Conservation (phyloP, 805 yeast genomes). For the Myxozyma monticola region DNA sequence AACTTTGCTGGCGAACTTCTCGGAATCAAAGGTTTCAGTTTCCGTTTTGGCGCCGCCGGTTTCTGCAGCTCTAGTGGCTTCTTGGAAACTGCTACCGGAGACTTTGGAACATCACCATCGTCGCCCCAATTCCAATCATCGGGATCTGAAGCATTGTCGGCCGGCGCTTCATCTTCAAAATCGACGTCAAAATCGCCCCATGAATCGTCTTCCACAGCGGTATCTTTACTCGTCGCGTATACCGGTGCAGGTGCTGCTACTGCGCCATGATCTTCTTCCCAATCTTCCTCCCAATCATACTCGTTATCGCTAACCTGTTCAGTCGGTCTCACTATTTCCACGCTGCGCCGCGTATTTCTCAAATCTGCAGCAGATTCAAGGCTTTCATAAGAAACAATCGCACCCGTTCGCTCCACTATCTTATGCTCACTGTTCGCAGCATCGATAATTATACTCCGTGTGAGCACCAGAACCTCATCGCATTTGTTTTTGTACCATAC, state of each 20-base stretch:
- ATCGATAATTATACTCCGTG: conserved; percentile 11
- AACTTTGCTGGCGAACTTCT: neutral
- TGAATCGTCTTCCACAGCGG: conserved; percentile 19
- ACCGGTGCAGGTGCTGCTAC: neutral
- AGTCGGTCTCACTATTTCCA: neutral
- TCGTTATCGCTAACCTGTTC: conserved; percentile 7
- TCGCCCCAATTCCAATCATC: conserved; percentile 32
- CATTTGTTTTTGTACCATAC: conserved; percentile 29
- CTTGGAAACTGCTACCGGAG: too few species aligned
- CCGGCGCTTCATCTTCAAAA: conserved; percentile 10
- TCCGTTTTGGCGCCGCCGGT: conserved; percentile 5
- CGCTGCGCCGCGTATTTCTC: neutral
- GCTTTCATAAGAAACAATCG: conserved; percentile 10
- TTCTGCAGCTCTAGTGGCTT: neutral
- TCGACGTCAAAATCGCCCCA: conserved; percentile 31
- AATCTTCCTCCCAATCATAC: conserved; percentile 28
- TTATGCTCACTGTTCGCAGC: conserved; percentile 19
- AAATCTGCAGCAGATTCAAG: conserved; percentile 5
- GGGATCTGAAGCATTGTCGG: conserved; percentile 7
- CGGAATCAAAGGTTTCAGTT: conserved; percentile 5
- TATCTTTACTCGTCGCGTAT: conserved; percentile 1
- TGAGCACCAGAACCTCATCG: conserved; percentile 13
- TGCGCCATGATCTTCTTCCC: conserved; percentile 22
- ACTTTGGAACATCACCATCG: conserved; percentile 6
- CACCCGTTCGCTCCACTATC: conserved; percentile 25